Evolutionary conservation across 345 rosid genomes (phyloP), one percentile per base, ranked within the genome.

Genomic region (Aegle marmelos): DNA sequence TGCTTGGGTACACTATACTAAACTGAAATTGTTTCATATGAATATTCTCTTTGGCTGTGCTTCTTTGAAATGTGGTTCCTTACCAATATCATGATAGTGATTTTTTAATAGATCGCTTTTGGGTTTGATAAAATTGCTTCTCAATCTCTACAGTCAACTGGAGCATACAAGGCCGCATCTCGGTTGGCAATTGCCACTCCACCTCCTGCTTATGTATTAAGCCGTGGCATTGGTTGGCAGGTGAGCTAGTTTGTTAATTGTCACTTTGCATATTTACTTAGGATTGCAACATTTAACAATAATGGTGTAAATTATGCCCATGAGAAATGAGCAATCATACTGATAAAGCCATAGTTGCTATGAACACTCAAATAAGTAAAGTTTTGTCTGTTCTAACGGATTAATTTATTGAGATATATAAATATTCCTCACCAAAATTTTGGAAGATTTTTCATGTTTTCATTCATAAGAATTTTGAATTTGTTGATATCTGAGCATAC

Each of bases 181-280:
- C 90, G 98, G 27, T 85, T 97, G 80, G 98, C 98, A 37, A 94
- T 93, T 78, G 99, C 99, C 75, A 97, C 99, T 14, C 98, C 99
- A 0, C 99, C 99, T 81, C 99, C 98, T 30, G 99, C 99, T 62
- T 93, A 91, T 77, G 97, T 97, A 34, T 79, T 94, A 83, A 94
- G 98, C 82, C 94, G 98, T 45, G 98, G 99, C 31, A 94, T 96
- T 77, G 99, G 99, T 78, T 94, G 98, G 98, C 99, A 93, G 97
- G 98, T 91, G 70, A 85, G 80, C 74, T 33, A 66, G 24, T 78
- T 78, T 57, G 33, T 61, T 16, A 36, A 13, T 63, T 84, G 27
- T 62, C 34, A 9, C 17, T 54, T 11, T 13, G 50, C 16, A 41
- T 41, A 11, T 24, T 3, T 19, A 17, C 57, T 53, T 53, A 16